Conservation (phyloP, 2,329 filamentous ascomycete species). For the Dactylellina cionopaga region DNA sequence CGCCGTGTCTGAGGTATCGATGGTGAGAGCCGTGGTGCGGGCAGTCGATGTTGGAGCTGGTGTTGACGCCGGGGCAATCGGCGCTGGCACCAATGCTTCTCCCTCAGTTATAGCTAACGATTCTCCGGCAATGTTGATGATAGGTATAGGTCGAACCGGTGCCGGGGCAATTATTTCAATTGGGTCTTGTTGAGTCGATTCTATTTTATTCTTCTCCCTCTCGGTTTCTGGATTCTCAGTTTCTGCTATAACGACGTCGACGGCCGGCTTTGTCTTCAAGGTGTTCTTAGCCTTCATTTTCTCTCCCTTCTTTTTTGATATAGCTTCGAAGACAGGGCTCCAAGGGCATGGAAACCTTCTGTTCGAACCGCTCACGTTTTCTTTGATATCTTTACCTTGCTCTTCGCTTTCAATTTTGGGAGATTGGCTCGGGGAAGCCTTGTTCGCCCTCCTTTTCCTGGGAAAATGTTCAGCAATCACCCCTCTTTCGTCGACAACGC, state of each 20-base stretch:
- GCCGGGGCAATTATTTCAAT: constrained; percentile 2
- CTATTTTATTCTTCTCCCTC: neutral
- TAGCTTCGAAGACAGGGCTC: constrained; percentile 8
- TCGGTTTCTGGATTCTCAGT: neutral
- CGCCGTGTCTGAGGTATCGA: constrained; percentile 23
- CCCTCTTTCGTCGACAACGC: constrained; percentile 48
- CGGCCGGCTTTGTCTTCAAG: neutral
- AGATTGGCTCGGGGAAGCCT: constrained; percentile 3
- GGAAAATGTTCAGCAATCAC: constrained; percentile 35
- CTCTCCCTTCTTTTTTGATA: constrained; percentile 9
- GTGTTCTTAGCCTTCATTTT: constrained; percentile 4
- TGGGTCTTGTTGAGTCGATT: neutral
- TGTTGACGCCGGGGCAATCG: neutral
- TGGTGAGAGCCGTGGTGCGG: constrained; percentile 8
- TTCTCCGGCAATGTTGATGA: constrained; percentile 1
- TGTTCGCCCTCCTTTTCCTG: constrained; percentile 12
- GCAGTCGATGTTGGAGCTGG: constrained; percentile 1
- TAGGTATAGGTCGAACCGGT: neutral
- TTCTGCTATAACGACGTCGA: neutral
- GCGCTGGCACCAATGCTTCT: neutral
- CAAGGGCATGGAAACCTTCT: neutral
- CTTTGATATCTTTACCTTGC: neutral
- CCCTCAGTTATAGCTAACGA: neutral
- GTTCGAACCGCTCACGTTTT: neutral
- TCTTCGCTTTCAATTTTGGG: neutral